These are phyloP conservation scores for Puya raimondii DNA, from an alignment of 176 grass and related monocot genomes.

Conservation along the genomic window DNA sequence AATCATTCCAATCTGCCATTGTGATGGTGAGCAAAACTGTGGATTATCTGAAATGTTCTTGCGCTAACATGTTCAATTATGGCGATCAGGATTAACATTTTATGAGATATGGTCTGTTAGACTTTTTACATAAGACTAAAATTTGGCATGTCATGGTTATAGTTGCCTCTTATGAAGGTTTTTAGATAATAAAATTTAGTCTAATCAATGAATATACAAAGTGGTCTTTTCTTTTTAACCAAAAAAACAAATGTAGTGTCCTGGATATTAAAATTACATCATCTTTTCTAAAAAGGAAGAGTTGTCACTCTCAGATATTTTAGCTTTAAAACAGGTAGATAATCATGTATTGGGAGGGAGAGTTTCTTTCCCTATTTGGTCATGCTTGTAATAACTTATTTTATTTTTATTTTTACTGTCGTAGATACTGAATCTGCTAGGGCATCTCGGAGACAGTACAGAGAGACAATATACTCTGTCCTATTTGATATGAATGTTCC, in stretches of 20 bases:
- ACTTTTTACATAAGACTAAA: not conserved
- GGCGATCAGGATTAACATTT: not conserved
- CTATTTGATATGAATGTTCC: conserved; percentile 97
- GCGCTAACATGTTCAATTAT: not conserved
- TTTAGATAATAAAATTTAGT: not conserved
- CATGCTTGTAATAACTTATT: not conserved
- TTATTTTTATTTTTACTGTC: conserved; percentile 13
- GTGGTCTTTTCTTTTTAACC: too few species aligned
- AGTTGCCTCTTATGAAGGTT: not conserved
- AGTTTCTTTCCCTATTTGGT: not conserved
- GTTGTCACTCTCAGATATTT: not conserved
- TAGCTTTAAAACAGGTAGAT: not conserved
- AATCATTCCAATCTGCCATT: conserved; percentile 75
- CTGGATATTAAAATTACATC: not conserved
- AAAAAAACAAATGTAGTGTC: too few species aligned
- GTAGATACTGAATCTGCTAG: conserved; percentile 86
- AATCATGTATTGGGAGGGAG: not conserved
- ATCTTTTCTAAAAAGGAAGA: not conserved
- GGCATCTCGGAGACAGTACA: conserved; percentile 78
- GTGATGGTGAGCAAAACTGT: conserved; percentile 54
- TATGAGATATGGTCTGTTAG: not conserved
- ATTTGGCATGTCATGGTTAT: not conserved
- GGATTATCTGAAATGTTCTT: too few species aligned
- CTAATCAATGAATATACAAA: not conserved
- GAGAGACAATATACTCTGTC: conserved; percentile 65